Evolutionary conservation across 73 alveolate species (phyloP).

Genomic region (Paramecium sonneborni): DNA sequence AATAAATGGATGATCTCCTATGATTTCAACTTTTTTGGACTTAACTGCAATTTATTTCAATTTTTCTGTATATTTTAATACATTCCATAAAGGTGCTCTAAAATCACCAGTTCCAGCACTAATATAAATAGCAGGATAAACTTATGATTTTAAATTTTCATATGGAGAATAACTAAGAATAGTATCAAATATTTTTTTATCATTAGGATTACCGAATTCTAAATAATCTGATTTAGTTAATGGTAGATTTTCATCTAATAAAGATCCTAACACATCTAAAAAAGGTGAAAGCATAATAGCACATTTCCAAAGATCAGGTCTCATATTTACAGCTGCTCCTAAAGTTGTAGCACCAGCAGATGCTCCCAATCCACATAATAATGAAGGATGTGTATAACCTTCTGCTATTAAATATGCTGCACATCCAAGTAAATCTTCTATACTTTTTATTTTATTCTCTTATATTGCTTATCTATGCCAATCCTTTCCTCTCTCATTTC

Average conservation of each 20-base stretch:
- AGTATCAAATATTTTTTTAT: slow-evolving; percentile 51
- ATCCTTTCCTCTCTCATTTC: slow-evolving; percentile 83
- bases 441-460: slow-evolving; percentile 71
- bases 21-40: slow-evolving; percentile 46
- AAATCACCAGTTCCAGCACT: slow-evolving; percentile 78
- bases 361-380: slow-evolving; percentile 86
- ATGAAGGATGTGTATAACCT: slow-evolving; percentile 80
- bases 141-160: slow-evolving; percentile 73
- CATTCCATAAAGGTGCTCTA: slow-evolving; percentile 84
- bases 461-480: slow-evolving; percentile 88
- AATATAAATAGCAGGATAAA: slow-evolving; percentile 82
- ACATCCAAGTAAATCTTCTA: slow-evolving; percentile 78
- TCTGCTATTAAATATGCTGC: slow-evolving; percentile 78
- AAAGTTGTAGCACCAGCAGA: slow-evolving; percentile 89
- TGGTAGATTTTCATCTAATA: slow-evolving; percentile 75
- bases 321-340: slow-evolving; percentile 81
- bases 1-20: slow-evolving; percentile 17
- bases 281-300: slow-evolving; percentile 82
- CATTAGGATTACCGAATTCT: slow-evolving; percentile 88
- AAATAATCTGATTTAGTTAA: slow-evolving; percentile 80
- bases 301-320: slow-evolving; percentile 86
- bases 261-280: slow-evolving; percentile 79
- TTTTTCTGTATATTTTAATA: slow-evolving; percentile 79
- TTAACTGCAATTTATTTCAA: slow-evolving; percentile 63
- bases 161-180: slow-evolving; percentile 84